Evolutionary conservation across 192 early-diverging fungal species (phyloP).

Genomic region (Coemansia asiatica): DNA sequence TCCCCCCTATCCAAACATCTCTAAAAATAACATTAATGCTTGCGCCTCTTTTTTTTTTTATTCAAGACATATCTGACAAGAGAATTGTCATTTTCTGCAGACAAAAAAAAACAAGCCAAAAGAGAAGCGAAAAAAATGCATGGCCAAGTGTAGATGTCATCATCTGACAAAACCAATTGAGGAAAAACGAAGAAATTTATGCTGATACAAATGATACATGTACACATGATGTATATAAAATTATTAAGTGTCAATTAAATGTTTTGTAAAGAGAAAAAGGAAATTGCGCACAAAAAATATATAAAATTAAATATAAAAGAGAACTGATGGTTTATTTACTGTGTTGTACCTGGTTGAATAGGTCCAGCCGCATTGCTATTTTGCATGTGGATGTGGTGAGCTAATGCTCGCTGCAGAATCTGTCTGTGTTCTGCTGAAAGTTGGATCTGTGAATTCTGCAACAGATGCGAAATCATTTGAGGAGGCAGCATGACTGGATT

Average conservation of each 20-base stretch:
- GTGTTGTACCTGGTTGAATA: slow-evolving; percentile 24
- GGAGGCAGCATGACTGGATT: slow-evolving; percentile 24
- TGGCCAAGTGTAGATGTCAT: not conserved
- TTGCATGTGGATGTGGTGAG: slow-evolving; percentile 16
- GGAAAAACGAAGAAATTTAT: too few relatives aligned
- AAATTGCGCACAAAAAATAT: not conserved
- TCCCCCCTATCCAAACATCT: too few relatives aligned
- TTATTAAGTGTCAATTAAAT: not conserved
- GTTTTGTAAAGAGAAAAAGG: not conserved
- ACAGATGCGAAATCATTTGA: slow-evolving; percentile 24
- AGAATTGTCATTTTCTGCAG: not conserved
- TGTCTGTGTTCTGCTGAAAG: slow-evolving; percentile 24
- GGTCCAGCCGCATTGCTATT: slow-evolving; percentile 5
- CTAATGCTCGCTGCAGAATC: slow-evolving; percentile 24
- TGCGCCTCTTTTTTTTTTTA: not conserved
- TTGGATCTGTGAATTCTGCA: slow-evolving; percentile 32
- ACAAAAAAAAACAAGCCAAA: not conserved
- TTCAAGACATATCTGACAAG: too few relatives aligned
- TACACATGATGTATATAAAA: not conserved
- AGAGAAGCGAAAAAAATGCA: not conserved
- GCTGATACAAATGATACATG: too few relatives aligned
- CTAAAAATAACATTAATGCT: too few relatives aligned
- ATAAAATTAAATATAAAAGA: not conserved
- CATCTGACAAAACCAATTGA: too few relatives aligned
- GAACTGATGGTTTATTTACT: slow-evolving; percentile 11